A percentile compares a stretch with the other conserved stretches of the same genome.
Evolutionary conservation across 305 asterid genomes (phyloP).

Genomic region (Solanum hybrid): DNA sequence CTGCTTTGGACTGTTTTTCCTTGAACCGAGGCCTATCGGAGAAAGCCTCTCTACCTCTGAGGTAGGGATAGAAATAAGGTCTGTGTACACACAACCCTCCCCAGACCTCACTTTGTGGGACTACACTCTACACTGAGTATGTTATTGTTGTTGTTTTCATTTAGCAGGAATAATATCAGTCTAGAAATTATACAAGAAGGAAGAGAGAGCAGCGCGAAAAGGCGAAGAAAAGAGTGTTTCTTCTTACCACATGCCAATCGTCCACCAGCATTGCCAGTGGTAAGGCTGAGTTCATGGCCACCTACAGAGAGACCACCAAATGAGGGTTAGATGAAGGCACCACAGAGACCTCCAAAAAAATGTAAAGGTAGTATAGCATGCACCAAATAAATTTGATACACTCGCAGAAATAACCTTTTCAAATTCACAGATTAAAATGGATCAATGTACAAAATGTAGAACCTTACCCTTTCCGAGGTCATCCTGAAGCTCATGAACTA

Average conservation of each 20-base stretch:
- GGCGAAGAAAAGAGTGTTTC: not conserved
- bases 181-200: not conserved
- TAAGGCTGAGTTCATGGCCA: slow-evolving; percentile 92
- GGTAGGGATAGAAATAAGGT: not conserved
- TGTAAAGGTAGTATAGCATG: not conserved
- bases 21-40: not conserved
- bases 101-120: not conserved
- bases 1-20: not conserved
- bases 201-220: not conserved
- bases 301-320: slow-evolving; percentile 30
- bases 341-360: not conserved
- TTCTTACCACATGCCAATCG: slow-evolving; percentile 89
- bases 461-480: slow-evolving; percentile 92
- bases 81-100: not conserved
- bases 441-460: not conserved
- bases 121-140: not conserved
- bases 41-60: not conserved
- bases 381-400: not conserved
- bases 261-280: slow-evolving; percentile 96
- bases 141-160: not conserved
- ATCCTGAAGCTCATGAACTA: slow-evolving; percentile 91
- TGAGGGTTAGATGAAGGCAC: not conserved
- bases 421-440: not conserved
- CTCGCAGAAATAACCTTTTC: not conserved
- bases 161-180: not conserved